phyloP scores from a whole-genome alignment of 1,284 basidiomycete genomes.

The Stygiomarasmius scandens region DNA sequence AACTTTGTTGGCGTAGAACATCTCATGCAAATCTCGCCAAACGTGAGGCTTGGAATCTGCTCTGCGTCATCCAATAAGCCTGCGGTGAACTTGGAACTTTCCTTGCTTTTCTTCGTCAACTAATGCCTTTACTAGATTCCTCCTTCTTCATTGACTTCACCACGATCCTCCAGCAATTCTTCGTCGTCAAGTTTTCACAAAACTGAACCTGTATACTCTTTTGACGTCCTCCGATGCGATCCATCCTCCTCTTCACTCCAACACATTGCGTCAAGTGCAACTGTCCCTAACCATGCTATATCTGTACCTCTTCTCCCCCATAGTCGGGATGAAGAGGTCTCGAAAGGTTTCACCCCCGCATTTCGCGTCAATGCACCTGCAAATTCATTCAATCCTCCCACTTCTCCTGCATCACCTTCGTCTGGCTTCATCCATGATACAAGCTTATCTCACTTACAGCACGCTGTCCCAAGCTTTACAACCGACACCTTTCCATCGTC shows the following conservation, averaged over 20 bases:
- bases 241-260: conserved; percentile 45
- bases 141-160: not conserved
- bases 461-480: not conserved
- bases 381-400: not conserved
- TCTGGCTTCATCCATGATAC: not conserved
- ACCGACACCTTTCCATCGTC: not conserved
- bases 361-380: not conserved
- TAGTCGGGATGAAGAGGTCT: not conserved
- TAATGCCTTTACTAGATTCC: not conserved
- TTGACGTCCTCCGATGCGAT: conserved; percentile 46
- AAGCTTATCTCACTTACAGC: too few relatives aligned
- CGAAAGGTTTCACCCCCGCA: not conserved
- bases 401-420: not conserved
- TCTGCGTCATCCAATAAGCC: not conserved
- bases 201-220: conserved; percentile 26
- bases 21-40: conserved; percentile 18
- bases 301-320: not conserved
- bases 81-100: not conserved
- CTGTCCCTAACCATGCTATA: not conserved
- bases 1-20: conserved; percentile 25
- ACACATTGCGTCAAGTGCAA: conserved; percentile 44
- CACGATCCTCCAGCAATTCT: not conserved
- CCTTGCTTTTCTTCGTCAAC: not conserved
- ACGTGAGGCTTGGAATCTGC: not conserved
- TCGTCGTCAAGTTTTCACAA: too few relatives aligned